These are phyloP conservation scores for Ogataea trehaloabstinens DNA, from an alignment of 805 yeast genomes.

Conservation along the genomic window DNA sequence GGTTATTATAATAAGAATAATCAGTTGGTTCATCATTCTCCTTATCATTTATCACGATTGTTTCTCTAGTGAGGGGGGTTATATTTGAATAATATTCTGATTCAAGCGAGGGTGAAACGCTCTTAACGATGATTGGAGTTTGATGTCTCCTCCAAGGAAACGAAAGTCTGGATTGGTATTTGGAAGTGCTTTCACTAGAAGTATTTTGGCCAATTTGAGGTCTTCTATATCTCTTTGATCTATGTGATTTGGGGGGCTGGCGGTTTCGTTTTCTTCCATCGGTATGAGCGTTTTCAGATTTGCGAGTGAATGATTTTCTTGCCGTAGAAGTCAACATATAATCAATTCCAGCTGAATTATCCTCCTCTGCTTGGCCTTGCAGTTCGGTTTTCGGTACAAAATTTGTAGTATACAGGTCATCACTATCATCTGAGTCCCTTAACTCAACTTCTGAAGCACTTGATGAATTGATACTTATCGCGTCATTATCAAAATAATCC, in stretches of 20 bases:
- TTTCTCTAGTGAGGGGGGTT: background rate
- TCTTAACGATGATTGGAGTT: constrained; percentile 1
- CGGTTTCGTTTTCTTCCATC: no score
- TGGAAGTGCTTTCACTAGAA: background rate
- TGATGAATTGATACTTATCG: background rate
- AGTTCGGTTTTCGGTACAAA: background rate
- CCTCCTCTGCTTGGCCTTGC: constrained; percentile 28
- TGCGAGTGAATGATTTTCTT: no score
- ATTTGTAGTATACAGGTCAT: background rate
- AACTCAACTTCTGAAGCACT: background rate
- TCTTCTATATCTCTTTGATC: no score
- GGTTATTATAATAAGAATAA: no score
- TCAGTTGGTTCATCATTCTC: background rate
- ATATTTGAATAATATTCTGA: no score
- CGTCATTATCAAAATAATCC: constrained; percentile 1
- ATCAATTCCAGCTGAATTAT: constrained; percentile 24
- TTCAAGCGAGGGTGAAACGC: background rate
- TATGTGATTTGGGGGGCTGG: no score
- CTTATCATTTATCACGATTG: constrained; percentile 1
- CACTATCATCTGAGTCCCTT: constrained; percentile 2
- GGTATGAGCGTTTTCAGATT: no score
- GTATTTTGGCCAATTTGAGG: background rate
- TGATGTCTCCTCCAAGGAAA: background rate
- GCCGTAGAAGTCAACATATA: constrained; percentile 25
- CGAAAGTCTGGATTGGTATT: background rate